A percentile compares a stretch with the other conserved stretches of the same genome.
Conservation (phyloP, 179 eudicot genomes). For the Silene coronaria region DNA sequence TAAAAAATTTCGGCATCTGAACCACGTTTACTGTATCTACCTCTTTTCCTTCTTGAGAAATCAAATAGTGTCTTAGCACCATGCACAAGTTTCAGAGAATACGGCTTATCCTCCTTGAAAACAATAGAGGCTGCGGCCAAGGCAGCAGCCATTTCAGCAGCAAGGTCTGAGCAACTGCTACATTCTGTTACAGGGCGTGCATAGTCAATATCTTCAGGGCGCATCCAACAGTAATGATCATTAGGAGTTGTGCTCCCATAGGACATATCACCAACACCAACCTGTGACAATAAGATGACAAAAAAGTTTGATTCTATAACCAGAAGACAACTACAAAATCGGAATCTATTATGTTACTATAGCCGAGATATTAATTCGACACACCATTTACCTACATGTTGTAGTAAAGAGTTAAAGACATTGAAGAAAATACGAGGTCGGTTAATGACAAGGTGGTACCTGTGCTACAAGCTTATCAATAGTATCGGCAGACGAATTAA, state of each 20-base stretch:
- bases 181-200: constrained; percentile 47
- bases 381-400: no score
- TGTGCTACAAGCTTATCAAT: constrained; percentile 59
- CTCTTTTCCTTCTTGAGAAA: constrained; percentile 63
- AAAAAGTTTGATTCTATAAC: neutral
- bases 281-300: constrained; percentile 38
- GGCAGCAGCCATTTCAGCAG: constrained; percentile 95
- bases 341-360: neutral
- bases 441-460: constrained; percentile 34
- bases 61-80: constrained; percentile 72
- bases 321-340: neutral
- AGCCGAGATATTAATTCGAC: neutral
- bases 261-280: constrained; percentile 75
- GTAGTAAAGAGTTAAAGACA: no score
- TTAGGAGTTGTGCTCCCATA: constrained; percentile 62
- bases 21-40: constrained; percentile 56
- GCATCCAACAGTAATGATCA: constrained; percentile 91
- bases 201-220: constrained; percentile 91
- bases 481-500: constrained; percentile 72
- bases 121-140: constrained; percentile 88
- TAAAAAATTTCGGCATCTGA: constrained; percentile 63
- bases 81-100: constrained; percentile 86
- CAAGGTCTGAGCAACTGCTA: constrained; percentile 70
- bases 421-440: neutral
- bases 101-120: constrained; percentile 83